phyloP scores from a whole-genome alignment of 176 grass and related monocot genomes.

The Oryza glumipatula region DNA sequence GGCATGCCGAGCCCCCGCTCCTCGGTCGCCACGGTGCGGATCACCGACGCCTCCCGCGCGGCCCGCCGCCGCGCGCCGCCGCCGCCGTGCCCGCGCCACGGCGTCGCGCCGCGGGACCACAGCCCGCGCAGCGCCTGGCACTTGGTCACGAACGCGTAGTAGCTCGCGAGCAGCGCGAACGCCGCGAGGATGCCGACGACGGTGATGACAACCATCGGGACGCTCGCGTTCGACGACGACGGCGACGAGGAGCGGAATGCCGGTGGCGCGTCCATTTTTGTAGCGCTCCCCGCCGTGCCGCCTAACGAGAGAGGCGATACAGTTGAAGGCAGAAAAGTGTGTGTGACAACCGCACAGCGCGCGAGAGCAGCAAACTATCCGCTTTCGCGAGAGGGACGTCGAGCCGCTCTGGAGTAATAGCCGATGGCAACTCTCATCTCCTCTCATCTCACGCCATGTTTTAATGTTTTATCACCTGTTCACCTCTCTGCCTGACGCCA shows the following conservation, averaged over 20 bases:
- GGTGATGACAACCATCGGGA: conserved; percentile 77
- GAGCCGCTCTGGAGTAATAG: conserved; percentile 31
- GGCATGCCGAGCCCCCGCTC: conserved; percentile 55
- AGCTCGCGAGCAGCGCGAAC: conserved; percentile 71
- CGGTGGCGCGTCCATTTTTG: conserved; percentile 53
- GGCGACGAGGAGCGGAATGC: conserved; percentile 18
- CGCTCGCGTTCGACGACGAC: conserved; percentile 46
- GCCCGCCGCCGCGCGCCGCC: neutral
- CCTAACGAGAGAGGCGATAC: conserved; percentile 21
- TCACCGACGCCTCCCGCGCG: neutral
- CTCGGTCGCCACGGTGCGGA: neutral
- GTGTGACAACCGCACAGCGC: neutral
- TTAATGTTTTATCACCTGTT: neutral
- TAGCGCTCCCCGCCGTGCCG: neutral
- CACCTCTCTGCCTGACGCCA: neutral
- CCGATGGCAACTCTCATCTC: conserved; percentile 14
- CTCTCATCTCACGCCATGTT: neutral
- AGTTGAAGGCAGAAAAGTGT: conserved; percentile 21
- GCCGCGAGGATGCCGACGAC: conserved; percentile 78
- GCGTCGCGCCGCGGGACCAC: conserved; percentile 22
- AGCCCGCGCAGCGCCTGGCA: conserved; percentile 57
- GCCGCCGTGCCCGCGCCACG: conserved; percentile 20
- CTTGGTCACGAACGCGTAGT: conserved; percentile 86
- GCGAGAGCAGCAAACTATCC: conserved; percentile 22
- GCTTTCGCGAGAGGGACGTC: conserved; percentile 38